Base-by-base conservation (phyloP, 441 rosid species). In the Gossypium gossypioides region DNA sequence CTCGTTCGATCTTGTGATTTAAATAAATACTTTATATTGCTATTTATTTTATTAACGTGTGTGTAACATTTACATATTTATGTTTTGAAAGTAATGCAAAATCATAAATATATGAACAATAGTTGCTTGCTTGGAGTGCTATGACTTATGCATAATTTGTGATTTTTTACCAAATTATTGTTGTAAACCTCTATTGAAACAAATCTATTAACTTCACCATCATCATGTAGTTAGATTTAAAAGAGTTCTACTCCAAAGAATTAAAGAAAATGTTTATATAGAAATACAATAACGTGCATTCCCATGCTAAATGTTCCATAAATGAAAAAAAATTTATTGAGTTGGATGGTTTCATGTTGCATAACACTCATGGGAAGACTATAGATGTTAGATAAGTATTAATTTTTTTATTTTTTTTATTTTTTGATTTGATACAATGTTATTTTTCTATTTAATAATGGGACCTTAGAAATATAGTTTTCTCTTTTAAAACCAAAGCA, bases 401-500 rank as follows among this genome's bases (percentile, higher is more conserved):
- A 34, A 51, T 6, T 34, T 68, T 6, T 34, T 68, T 66, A 18
- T 7, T 3, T 32, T 15, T 59, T 32, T 24, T n/a, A n/a, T 50
- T 13, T 25, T 32, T 32, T 32, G 6, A 37, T 58, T 27, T 61
- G 54, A 55, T 19, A 13, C 18, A 48, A 15, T 7, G 9, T 51
- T 40, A 29, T 60, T 24, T 72, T 9, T 69, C 42, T 25, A 66
- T 74, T 40, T 25, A 42, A 44, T 29, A 18, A 37, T 32, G 21
- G n/a, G 60, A 59, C 55, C 32, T 74, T 24, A 60, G 37, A 56
- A 55, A 50, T 62, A 77, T 22, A 32, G 27, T 51, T 77, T 70
- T 66, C 63, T 59, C 37, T 76, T 81, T 44, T 54, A 75, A 77
- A 62, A 64, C 75, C 84, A 82, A 92, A 83, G 58, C 83, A 82